Evolutionary conservation across 192 early-diverging fungal genomes (phyloP).

Genomic region (Gaertneriomyces sp.): DNA sequence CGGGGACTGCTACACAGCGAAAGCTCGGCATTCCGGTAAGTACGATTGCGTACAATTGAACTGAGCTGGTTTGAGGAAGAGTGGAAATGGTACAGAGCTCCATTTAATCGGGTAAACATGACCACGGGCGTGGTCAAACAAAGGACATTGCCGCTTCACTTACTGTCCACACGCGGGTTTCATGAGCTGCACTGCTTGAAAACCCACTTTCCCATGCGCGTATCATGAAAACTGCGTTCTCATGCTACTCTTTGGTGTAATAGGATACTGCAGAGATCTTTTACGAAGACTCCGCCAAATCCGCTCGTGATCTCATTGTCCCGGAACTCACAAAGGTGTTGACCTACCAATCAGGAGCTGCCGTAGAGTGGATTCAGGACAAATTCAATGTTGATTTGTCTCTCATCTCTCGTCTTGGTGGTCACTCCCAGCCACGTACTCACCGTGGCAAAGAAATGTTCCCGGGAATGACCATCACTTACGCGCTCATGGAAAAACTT

Average conservation of each 20-base stretch:
- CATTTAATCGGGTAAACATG: no score
- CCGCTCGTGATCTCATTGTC: slow-evolving; percentile 77
- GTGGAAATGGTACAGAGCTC: no score
- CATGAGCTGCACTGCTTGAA: no score
- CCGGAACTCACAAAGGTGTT: slow-evolving; percentile 80
- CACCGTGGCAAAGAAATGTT: slow-evolving; percentile 75
- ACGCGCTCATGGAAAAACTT: slow-evolving; percentile 79
- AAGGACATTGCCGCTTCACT: no score
- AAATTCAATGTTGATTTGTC: slow-evolving; percentile 86
- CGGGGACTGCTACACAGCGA: slow-evolving; percentile 80
- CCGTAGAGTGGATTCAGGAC: slow-evolving; percentile 91
- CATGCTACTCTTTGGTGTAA: neutral
- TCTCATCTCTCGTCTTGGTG: slow-evolving; percentile 81
- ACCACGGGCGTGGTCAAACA: no score
- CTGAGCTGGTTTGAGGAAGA: no score
- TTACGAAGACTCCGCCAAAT: slow-evolving; percentile 80
- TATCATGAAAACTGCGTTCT: neutral
- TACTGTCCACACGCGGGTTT: no score
- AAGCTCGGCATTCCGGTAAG: slow-evolving; percentile 52
- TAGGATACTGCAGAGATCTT: slow-evolving; percentile 82
- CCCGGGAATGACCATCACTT: slow-evolving; percentile 90
- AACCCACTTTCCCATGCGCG: no score
- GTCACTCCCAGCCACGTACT: slow-evolving; percentile 90
- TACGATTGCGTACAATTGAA: neutral
- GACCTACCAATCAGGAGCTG: slow-evolving; percentile 77